Evolutionary conservation across 257 asterid species (phyloP).

Genomic region (Solanum clarkiae): DNA sequence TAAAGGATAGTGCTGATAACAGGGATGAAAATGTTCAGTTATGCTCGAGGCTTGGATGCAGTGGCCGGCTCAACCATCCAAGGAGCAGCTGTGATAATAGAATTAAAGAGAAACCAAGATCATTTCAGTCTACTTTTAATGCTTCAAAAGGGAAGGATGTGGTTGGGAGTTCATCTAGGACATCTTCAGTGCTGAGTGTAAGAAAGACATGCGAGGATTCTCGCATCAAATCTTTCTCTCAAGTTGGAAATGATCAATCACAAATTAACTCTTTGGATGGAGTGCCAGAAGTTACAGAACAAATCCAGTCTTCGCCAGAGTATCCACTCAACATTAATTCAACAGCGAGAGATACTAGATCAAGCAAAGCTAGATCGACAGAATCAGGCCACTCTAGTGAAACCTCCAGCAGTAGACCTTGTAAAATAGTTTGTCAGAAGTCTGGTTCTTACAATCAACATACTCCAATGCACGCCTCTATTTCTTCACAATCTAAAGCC

Average conservation of each 20-base stretch:
- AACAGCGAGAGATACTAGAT: constrained; percentile 1
- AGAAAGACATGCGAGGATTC: constrained; percentile 16
- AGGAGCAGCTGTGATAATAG: constrained; percentile 22
- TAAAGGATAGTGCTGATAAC: constrained; percentile 13
- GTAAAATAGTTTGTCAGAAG: constrained; percentile 15
- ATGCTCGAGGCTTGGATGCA: constrained; percentile 70
- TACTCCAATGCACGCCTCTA: constrained; percentile 9
- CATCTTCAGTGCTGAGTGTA: constrained; percentile 8
- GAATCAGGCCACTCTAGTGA: constrained; percentile 24
- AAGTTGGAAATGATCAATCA: constrained; percentile 14
- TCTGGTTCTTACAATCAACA: constrained; percentile 13
- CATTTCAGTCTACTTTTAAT: constrained; percentile 14
- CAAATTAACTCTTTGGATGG: constrained; percentile 17
- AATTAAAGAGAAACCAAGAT: constrained; percentile 29
- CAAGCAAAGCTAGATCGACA: constrained; percentile 8
- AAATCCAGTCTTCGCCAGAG: constrained; percentile 7
- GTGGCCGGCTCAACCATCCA: constrained; percentile 49
- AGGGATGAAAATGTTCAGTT: constrained; percentile 33
- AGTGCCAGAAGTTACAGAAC: constrained; percentile 12
- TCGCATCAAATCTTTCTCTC: constrained; percentile 17
- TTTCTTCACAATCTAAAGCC: constrained; percentile 13
- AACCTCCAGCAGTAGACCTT: constrained; percentile 16
- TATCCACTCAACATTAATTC: constrained; percentile 5
- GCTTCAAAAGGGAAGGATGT: constrained; percentile 31
- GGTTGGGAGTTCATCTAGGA: constrained; percentile 21